Evolutionary conservation across 2,329 filamentous ascomycete species (phyloP).

Genomic region (Lecanicillium sp.): DNA sequence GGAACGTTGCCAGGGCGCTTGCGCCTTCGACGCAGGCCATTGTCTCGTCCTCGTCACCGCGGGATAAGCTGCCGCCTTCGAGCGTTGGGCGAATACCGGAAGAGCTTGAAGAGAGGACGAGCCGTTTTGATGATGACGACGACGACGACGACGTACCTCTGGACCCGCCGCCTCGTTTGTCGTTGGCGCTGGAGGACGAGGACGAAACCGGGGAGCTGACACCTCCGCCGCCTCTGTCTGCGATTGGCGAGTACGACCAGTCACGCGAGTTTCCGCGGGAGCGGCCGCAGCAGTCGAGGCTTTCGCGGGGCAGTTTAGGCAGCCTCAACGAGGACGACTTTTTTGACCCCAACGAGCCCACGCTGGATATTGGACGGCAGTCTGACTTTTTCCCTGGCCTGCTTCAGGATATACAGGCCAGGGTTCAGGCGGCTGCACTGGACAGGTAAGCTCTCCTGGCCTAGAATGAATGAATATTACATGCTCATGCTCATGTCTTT

Average conservation of each 20-base stretch:
- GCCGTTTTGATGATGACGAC: conserved; percentile 16
- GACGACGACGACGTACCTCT: conserved; percentile 41
- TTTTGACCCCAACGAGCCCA: conserved; percentile 27
- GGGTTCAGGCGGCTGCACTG: conserved; percentile 30
- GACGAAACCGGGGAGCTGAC: conserved; percentile 7
- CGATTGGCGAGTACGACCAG: conserved; percentile 15
- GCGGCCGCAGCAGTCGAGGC: conserved; percentile 28
- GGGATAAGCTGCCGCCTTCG: conserved; percentile 11
- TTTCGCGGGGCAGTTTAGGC: conserved; percentile 47
- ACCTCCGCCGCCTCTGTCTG: conserved; percentile 42
- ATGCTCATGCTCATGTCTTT: conserved; percentile 9
- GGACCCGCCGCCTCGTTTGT: conserved; percentile 1
- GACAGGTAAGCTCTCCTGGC: conserved; percentile 24
- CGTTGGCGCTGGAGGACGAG: conserved; percentile 1
- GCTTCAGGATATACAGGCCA: conserved; percentile 33
- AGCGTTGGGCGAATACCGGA: conserved; percentile 12
- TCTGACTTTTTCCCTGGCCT: conserved; percentile 46
- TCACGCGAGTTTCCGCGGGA: conserved; percentile 53
- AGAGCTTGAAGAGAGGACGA: conserved; percentile 14
- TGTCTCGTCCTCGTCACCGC: conserved; percentile 36
- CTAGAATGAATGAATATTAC: background rate
- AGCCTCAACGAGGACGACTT: conserved; percentile 48
- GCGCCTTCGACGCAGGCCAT: conserved; percentile 40
- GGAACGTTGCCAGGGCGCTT: conserved; percentile 45
- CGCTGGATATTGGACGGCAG: conserved; percentile 35